Conservation (phyloP, 2,329 filamentous ascomycete genomes). For the Tolypocladium cylindrosporum region DNA sequence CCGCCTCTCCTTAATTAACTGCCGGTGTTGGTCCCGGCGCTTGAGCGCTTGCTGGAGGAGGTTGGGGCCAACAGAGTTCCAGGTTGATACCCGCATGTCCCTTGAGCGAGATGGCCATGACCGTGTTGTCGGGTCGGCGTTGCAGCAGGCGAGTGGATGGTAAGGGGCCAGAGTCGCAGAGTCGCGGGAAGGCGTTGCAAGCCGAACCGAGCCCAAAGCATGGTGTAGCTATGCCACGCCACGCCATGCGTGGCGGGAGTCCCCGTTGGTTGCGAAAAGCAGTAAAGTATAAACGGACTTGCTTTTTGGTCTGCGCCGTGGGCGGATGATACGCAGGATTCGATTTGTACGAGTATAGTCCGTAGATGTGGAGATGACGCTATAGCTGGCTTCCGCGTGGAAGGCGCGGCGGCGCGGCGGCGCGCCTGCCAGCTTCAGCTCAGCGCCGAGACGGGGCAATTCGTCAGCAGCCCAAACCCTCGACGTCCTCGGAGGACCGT, state of each 20-base stretch:
- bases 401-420: neutral
- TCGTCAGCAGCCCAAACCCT: neutral
- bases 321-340: too few species aligned
- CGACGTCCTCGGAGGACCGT: too few species aligned
- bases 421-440: neutral
- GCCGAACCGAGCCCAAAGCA: neutral
- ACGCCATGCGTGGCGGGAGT: too few species aligned
- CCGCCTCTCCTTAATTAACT: neutral
- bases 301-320: neutral
- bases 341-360: too few species aligned
- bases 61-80: neutral
- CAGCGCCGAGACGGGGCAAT: neutral
- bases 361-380: too few species aligned
- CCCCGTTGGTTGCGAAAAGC: neutral
- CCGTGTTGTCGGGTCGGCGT: neutral
- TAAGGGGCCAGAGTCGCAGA: neutral
- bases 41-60: neutral
- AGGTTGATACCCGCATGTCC: too few species aligned
- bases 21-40: neutral
- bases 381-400: neutral
- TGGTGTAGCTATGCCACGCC: neutral
- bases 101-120: too few species aligned
- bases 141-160: neutral
- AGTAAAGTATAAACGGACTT: neutral
- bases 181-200: neutral